phyloP scores from a whole-genome alignment of 768 basidiomycete species.

The Pisolithus tinctorius region DNA sequence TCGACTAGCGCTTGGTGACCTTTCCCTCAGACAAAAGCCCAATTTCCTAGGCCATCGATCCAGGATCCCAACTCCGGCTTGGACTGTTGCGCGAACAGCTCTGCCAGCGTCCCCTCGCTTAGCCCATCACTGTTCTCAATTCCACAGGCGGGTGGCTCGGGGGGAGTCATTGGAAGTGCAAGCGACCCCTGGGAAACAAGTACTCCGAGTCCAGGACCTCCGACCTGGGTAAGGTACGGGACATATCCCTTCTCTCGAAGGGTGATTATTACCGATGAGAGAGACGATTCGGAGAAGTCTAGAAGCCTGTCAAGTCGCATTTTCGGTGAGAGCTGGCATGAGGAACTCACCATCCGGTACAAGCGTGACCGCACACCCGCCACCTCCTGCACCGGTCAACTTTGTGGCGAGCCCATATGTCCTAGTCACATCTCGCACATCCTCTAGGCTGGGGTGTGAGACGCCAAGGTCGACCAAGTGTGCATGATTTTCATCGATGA shows the following conservation, averaged over 20 bases:
- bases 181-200: slow-evolving; percentile 44
- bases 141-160: slow-evolving; percentile 12
- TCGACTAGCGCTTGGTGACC: not conserved
- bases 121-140: not conserved
- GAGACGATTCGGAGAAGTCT: slow-evolving; percentile 64
- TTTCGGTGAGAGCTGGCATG: not conserved
- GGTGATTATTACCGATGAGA: slow-evolving; percentile 51
- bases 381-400: slow-evolving; percentile 95
- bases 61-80: slow-evolving; percentile 22
- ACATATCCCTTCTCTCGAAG: slow-evolving; percentile 35
- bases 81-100: slow-evolving; percentile 16
- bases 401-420: slow-evolving; percentile 80
- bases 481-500: slow-evolving; percentile 86
- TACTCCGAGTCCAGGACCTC: slow-evolving; percentile 88
- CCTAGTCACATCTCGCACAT: slow-evolving; percentile 65
- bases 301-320: not conserved
- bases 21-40: slow-evolving; percentile 25
- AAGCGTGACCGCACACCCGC: slow-evolving; percentile 95
- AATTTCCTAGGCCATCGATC: slow-evolving; percentile 25
- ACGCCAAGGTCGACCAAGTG: slow-evolving; percentile 83
- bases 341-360: slow-evolving; percentile 77
- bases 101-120: not conserved
- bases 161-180: slow-evolving; percentile 18
- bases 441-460: slow-evolving; percentile 84
- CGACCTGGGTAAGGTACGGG: slow-evolving; percentile 83